Percentiles rank a stretch among this genome's conserved stretches.
Conservation (phyloP, 140 eudicot genomes). For the Cichorium intybus region DNA sequence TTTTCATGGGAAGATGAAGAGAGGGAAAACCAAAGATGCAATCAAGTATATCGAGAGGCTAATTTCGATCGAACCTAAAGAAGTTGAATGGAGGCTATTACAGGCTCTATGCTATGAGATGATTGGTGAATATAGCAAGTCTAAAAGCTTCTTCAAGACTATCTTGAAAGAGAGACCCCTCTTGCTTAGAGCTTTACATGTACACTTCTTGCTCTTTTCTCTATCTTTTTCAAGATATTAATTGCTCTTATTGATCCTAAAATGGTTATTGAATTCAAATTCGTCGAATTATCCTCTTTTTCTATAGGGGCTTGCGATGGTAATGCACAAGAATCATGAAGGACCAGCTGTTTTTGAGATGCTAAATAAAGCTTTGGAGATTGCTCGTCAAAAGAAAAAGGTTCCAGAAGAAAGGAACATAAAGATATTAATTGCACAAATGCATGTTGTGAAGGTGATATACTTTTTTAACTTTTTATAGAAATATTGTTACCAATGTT, state of each 20-base stretch:
- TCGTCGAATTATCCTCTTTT: no score
- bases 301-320: slow-evolving; percentile 89
- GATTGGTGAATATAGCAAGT: slow-evolving; percentile 64
- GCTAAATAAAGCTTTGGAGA: slow-evolving; percentile 64
- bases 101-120: slow-evolving; percentile 89
- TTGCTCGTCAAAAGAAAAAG: slow-evolving; percentile 58
- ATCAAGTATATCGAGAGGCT: slow-evolving; percentile 69
- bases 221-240: neutral
- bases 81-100: slow-evolving; percentile 93
- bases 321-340: slow-evolving; percentile 89
- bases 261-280: neutral
- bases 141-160: slow-evolving; percentile 61
- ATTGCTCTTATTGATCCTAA: neutral
- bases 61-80: slow-evolving; percentile 60
- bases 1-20: slow-evolving; percentile 69
- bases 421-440: slow-evolving; percentile 75
- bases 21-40: slow-evolving; percentile 70
- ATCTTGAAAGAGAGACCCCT: slow-evolving; percentile 72
- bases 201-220: slow-evolving; percentile 36
- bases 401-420: slow-evolving; percentile 83
- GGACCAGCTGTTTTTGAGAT: slow-evolving; percentile 91
- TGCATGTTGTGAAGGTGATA: slow-evolving; percentile 82
- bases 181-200: slow-evolving; percentile 91
- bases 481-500: slow-evolving; percentile 1
- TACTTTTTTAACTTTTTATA: neutral